Conservation (phyloP, 257 asterid genomes). For the Solanum piurae region DNA sequence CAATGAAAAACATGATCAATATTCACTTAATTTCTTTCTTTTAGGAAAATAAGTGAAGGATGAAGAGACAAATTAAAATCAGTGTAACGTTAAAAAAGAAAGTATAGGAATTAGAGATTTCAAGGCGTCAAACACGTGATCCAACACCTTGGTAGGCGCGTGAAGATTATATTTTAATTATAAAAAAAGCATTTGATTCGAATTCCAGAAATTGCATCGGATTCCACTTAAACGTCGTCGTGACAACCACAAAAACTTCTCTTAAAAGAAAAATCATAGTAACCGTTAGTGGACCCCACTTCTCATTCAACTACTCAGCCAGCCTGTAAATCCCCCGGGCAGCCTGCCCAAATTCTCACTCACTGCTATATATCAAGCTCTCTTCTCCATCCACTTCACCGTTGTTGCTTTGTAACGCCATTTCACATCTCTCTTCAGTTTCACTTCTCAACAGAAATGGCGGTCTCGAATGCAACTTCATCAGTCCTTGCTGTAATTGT, state of each 20-base stretch:
- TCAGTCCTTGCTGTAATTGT: slow-evolving; percentile 7
- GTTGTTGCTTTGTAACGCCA: neutral
- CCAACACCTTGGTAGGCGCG: neutral
- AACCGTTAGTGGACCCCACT: slow-evolving; percentile 3
- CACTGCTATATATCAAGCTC: slow-evolving; percentile 1
- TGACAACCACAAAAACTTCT: neutral
- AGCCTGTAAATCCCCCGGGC: slow-evolving; percentile 47
- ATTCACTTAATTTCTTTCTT: no score
- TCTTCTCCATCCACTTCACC: rapidly evolving
- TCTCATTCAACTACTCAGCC: slow-evolving; percentile 13
- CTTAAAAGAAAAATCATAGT: neutral
- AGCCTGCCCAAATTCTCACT: slow-evolving; percentile 25
- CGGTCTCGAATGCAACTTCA: slow-evolving; percentile 11
- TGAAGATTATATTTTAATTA: neutral
- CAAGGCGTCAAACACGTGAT: neutral
- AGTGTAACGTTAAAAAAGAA: neutral
- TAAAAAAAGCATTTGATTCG: neutral
- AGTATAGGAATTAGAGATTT: neutral
- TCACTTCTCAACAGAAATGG: slow-evolving; percentile 17
- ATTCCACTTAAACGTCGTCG: neutral
- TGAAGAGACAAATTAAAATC: neutral
- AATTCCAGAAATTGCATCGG: neutral
- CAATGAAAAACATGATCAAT: no score
- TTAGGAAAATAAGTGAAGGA: no score
- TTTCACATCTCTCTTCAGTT: neutral